Percentiles rank a stretch among this genome's conserved stretches.
phyloP scores from a whole-genome alignment of 768 basidiomycete genomes.

The Coprinopsis cinerea region DNA sequence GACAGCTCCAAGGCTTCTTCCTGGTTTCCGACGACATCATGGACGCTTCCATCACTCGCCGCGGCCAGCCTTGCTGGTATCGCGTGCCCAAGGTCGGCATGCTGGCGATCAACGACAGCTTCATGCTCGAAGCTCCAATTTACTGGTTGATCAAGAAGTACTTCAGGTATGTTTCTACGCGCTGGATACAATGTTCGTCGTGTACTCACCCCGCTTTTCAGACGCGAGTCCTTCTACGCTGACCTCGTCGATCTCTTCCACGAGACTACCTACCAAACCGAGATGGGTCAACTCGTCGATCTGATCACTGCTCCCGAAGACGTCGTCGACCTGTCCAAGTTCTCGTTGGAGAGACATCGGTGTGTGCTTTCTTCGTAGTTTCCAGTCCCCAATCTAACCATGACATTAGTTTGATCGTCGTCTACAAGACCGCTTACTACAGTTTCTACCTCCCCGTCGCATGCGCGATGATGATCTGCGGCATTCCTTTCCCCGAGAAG shows the following conservation, averaged over 20 bases:
- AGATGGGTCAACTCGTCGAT: conserved; percentile 95
- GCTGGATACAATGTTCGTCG: too few relatives aligned
- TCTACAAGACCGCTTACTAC: conserved; percentile 97
- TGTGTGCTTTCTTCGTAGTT: conserved; percentile 26
- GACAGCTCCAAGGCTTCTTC: conserved; percentile 96
- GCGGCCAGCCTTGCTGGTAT: conserved; percentile 96
- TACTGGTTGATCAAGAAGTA: conserved; percentile 77
- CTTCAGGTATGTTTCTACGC: conserved; percentile 8
- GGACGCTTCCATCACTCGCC: conserved; percentile 90
- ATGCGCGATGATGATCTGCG: conserved; percentile 78
- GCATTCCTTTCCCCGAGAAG: conserved; percentile 36
- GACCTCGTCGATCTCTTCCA: conserved; percentile 90
- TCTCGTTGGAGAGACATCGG: conserved; percentile 69
- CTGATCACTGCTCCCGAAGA: conserved; percentile 94
- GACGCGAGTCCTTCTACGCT: conserved; percentile 82
- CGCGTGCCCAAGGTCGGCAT: conserved; percentile 55
- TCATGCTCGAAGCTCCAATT: conserved; percentile 94
- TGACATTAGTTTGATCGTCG: conserved; percentile 62
- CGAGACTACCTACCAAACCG: conserved; percentile 86
- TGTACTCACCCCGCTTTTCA: too few relatives aligned
- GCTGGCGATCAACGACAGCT: conserved; percentile 93
- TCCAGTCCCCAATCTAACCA: neutral
- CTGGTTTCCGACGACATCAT: conserved; percentile 97
- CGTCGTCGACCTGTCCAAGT: conserved; percentile 77
- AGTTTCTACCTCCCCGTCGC: conserved; percentile 99